Conservation (phyloP, 75 land plant genomes). For the Isoetes taiwanensis region DNA sequence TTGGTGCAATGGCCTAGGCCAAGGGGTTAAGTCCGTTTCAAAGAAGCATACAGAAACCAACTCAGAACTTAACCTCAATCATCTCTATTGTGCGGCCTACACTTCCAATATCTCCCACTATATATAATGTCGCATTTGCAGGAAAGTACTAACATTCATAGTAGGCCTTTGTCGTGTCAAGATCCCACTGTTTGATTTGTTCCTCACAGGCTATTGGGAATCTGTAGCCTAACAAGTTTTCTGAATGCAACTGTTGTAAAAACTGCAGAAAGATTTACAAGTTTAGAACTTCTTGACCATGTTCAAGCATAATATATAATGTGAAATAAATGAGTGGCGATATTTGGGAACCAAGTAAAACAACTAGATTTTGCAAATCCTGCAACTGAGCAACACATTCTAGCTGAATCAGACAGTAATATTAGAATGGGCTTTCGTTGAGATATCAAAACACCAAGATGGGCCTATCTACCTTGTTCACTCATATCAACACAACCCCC, state of each 20-base stretch:
- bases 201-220: slow-evolving; percentile 98
- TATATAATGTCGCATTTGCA: slow-evolving; percentile 94
- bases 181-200: slow-evolving; percentile 98
- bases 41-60: background rate
- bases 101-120: slow-evolving; percentile 88
- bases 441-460: no score
- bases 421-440: no score
- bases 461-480: no score
- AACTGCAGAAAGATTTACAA: slow-evolving; percentile 34
- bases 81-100: slow-evolving; percentile 62
- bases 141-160: slow-evolving; percentile 99
- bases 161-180: slow-evolving; percentile 71
- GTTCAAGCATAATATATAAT: slow-evolving; percentile 3
- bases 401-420: no score
- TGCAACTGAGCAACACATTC: no score
- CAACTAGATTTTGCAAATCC: no score
- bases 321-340: background rate
- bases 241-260: slow-evolving; percentile 91
- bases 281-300: background rate
- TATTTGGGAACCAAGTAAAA: no score
- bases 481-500: no score
- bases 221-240: slow-evolving; percentile 85
- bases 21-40: no score
- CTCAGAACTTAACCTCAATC: slow-evolving; percentile 47
- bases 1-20: no score